A percentile compares a stretch with the other conserved stretches of the same genome.
Conservation (phyloP, 2,329 filamentous ascomycete species). For the Cladosporium sp. region DNA sequence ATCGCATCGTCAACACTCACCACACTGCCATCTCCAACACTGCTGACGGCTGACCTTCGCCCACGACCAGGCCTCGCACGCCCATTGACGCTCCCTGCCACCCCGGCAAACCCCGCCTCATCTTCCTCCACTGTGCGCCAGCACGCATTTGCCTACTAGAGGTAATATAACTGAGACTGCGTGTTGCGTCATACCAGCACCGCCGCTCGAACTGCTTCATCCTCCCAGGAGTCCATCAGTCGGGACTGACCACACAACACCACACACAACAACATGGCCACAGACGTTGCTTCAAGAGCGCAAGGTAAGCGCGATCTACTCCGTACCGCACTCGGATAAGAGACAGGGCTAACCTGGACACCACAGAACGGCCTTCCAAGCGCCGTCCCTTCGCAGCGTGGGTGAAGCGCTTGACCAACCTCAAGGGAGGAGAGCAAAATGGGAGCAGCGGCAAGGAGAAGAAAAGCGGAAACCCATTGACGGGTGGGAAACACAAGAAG, state of each 20-base stretch:
- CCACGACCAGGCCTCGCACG: too few species aligned
- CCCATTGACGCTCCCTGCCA: constrained; percentile 6
- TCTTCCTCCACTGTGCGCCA: not conserved
- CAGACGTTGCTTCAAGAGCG: constrained; percentile 47
- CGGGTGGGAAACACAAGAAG: constrained; percentile 32
- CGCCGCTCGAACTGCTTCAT: not conserved
- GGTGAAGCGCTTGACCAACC: constrained; percentile 90
- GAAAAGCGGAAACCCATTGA: constrained; percentile 36
- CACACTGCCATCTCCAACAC: not conserved
- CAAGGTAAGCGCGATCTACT: constrained; percentile 29
- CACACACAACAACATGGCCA: constrained; percentile 41
- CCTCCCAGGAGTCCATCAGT: not conserved
- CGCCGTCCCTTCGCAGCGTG: constrained; percentile 87
- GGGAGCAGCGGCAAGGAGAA: constrained; percentile 39
- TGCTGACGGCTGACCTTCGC: not conserved
- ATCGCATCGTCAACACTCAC: not conserved
- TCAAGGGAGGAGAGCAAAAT: constrained; percentile 69
- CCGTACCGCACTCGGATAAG: not conserved
- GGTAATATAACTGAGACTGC: constrained; percentile 11
- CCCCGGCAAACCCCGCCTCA: constrained; percentile 10
- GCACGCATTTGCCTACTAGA: not conserved
- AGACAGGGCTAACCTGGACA: constrained; percentile 31
- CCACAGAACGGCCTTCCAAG: constrained; percentile 69
- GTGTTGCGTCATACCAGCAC: constrained; percentile 9
- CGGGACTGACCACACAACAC: not conserved